Base-by-base conservation (phyloP, 441 rosid genomes). In the Codiaeum variegatum region DNA sequence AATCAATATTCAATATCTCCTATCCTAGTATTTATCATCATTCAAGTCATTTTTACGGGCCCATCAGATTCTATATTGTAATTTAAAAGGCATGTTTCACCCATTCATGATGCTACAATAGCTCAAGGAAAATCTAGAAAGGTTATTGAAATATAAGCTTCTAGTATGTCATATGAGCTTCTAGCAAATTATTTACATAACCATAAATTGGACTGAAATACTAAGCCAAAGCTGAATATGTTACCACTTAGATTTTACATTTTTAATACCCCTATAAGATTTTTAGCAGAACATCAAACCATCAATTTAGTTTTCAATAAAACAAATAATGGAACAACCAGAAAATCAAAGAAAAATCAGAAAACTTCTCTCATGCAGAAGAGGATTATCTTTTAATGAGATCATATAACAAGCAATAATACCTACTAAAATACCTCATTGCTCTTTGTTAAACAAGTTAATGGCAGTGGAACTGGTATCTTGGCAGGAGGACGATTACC, bases 401-500 rank as follows among this genome's bases (percentile, higher is more conserved):
- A 66, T 62, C 51, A 66, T 46, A 42, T 52, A 52, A 19, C 61
- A 23, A 65, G 16, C 52, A 59, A 40, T 15, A 63, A 60, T 29
- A 19, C 65, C 16, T 23, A 2, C 47, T 49, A 72, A 79, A 75
- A 62, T 73, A 91, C 98, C 94, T 88, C 92, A 59, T 86, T 86
- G 67, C 82, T 87, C 84, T 89, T 92, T 61, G 75, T 75, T 51
- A 80, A 81, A 71, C 66, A 85, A 73, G 95, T 84, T 54, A 85
- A 83, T 68, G 95, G 97, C 73, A 95, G 51, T 74, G 95, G 88
- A 73, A 95, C 85, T 75, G 97, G 98, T 80, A 90, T 90, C 87
- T 90, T 95, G 32, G 97, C 88, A 58, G 97, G 93, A 73, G 98
- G 97, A 56, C 86, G 93, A 75, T 82, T 78, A 75, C 98, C 99